A percentile compares a stretch with the other conserved stretches of the same genome.
Conservation (phyloP, 2,329 filamentous ascomycete genomes). For the Colletotrichum tropicale region DNA sequence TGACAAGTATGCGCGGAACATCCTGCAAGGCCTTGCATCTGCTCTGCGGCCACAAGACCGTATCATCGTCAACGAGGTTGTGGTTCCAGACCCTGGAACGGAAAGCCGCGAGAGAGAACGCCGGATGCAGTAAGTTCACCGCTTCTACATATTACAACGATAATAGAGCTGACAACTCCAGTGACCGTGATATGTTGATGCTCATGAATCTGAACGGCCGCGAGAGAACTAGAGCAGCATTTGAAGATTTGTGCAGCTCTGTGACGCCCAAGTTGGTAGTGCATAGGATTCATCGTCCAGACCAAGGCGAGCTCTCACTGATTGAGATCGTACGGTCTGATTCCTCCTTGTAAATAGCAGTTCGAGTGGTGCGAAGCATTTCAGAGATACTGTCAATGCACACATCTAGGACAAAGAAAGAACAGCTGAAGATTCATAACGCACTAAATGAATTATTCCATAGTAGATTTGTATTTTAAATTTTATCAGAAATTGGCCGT, state of each 20-base stretch:
- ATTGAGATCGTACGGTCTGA: background rate
- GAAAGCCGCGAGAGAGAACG: background rate
- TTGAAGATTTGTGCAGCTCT: background rate
- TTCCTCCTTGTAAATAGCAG: background rate
- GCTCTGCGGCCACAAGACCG: background rate
- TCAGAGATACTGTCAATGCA: background rate
- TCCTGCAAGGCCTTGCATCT: slow-evolving; percentile 25
- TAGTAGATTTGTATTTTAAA: background rate
- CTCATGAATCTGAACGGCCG: slow-evolving; percentile 3
- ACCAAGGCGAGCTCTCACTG: background rate
- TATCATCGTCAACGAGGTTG: background rate
- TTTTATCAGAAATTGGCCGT: background rate
- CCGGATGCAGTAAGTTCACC: background rate
- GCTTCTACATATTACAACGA: rapidly evolving
- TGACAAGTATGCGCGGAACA: slow-evolving; percentile 38
- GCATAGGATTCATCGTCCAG: background rate
- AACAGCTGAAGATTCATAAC: background rate
- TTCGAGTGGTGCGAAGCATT: rapidly evolving
- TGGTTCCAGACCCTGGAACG: background rate
- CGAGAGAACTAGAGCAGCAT: background rate
- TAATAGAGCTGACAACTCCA: background rate
- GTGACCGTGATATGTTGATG: slow-evolving; percentile 4
- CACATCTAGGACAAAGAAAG: background rate
- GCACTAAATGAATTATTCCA: background rate
- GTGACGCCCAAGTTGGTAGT: background rate